Conservation (phyloP, 805 yeast genomes). For the Saturnispora hagleri region DNA sequence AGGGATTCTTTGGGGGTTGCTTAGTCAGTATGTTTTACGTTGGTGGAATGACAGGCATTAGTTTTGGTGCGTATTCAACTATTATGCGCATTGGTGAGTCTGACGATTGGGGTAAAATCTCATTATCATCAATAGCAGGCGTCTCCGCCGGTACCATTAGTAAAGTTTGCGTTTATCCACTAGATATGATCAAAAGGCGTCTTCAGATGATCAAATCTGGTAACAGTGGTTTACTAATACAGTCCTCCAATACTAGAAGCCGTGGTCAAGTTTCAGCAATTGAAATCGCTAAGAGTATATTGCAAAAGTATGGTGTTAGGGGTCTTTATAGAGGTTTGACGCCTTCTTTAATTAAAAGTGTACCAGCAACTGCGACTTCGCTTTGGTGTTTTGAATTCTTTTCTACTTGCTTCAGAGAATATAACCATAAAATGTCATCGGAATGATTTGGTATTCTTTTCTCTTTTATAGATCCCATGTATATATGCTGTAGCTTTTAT, state of each 20-base stretch:
- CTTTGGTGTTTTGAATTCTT: slow-evolving; percentile 27
- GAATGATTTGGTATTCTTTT: not conserved
- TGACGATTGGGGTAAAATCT: slow-evolving; percentile 19
- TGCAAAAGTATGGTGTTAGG: slow-evolving; percentile 46
- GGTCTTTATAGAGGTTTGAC: slow-evolving; percentile 72
- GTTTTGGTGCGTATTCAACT: slow-evolving; percentile 61
- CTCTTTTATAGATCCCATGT: not conserved
- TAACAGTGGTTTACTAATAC: slow-evolving; percentile 12
- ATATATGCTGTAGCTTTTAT: not conserved
- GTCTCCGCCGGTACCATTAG: slow-evolving; percentile 67
- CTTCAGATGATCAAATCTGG: slow-evolving; percentile 45
- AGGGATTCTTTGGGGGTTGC: slow-evolving; percentile 44
- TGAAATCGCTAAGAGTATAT: slow-evolving; percentile 30
- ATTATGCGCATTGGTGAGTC: slow-evolving; percentile 7
- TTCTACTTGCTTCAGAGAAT: slow-evolving; percentile 17
- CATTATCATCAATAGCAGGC: slow-evolving; percentile 48
- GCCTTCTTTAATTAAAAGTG: slow-evolving; percentile 65
- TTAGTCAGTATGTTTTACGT: slow-evolving; percentile 49
- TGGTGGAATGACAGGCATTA: slow-evolving; percentile 61
- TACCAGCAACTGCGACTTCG: slow-evolving; percentile 53
- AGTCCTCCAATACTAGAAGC: not conserved
- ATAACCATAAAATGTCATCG: not conserved
- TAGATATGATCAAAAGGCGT: slow-evolving; percentile 75
- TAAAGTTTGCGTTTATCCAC: slow-evolving; percentile 71
- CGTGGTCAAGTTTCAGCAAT: not conserved